Evolutionary conservation across 1,284 basidiomycete genomes (phyloP), one percentile per base, ranked within the genome.

Genomic region (Blastosporella zonata): DNA sequence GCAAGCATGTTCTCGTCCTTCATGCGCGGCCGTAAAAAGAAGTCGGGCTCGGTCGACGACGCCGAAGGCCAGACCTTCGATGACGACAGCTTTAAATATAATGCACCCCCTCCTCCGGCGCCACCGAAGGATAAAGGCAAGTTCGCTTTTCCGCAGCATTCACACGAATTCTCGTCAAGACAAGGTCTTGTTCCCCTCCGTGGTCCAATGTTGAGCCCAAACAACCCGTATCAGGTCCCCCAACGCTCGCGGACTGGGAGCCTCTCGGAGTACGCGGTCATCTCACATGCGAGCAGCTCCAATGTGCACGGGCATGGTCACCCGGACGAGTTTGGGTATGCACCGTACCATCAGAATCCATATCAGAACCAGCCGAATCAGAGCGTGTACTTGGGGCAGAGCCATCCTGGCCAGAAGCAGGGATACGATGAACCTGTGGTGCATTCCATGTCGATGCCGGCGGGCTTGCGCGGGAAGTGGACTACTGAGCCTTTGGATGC

Each of bases 401-500:
- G 6, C 5, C 35, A 39, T 23, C 21, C 20, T 13, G 39, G 15
- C n/a, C 36, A 46, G 36, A 13, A 21, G 12, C 43, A 37, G 21
- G 8, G 13, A 13, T 18, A 29, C n/a, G 46, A 34, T 10, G 36
- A 23, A 22, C 56, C 61, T 12, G 56, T 61, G 28, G 41, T 49
- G 18, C 43, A 49, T 40, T 27, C 47, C 10, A 44, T 53, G 43
- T 52, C 55, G 34, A 29, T 55, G 42, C 66, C 60, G 18, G 37
- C 37, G 4, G 35, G 27, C 15, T 55, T 65, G 52, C 62, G 53
- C 17, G 69, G 66, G 27, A 78, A 77, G 57, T 77, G 75, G 75
- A 59, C 62, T 25, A 59, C 60, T 15, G 61, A 63, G 47, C 49
- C 60, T 6, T 50, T 61, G n/a, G 70, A 77, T 55, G 75, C 77